Conservation (phyloP, 306 rosid genomes). For the Potentilla sterilis region DNA sequence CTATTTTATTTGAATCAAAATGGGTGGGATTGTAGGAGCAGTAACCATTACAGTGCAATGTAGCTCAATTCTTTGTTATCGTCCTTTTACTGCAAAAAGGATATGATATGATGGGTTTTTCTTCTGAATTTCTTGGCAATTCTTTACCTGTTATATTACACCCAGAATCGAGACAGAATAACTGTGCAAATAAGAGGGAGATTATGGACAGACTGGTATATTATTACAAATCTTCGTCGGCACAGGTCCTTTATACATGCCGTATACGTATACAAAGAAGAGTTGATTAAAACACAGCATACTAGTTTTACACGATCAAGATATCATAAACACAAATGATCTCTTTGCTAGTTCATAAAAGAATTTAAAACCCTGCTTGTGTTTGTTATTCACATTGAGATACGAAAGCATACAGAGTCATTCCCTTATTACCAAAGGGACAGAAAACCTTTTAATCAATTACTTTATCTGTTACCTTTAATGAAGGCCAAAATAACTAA, state of each 20-base stretch:
- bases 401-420: constrained; percentile 35
- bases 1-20: constrained; percentile 10
- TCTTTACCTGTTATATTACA: not conserved
- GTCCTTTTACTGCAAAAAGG: not conserved
- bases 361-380: constrained; percentile 4
- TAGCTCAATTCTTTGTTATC: not conserved
- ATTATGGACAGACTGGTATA: not conserved
- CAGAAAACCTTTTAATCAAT: constrained; percentile 40
- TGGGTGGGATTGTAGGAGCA: constrained; percentile 1
- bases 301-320: not conserved
- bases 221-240: too few relatives aligned
- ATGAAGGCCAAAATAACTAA: constrained; percentile 35
- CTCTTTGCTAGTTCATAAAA: not conserved
- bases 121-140: too few relatives aligned
- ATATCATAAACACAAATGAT: not conserved
- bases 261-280: too few relatives aligned
- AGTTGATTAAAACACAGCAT: too few relatives aligned
- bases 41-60: not conserved
- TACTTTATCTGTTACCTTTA: constrained; percentile 37
- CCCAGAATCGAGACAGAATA: not conserved
- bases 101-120: not conserved
- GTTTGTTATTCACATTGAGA: constrained; percentile 49
- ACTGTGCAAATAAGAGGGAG: not conserved
- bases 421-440: constrained; percentile 35
- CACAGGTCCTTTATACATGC: not conserved